Evolutionary conservation across 2,329 filamentous ascomycete genomes (phyloP), one percentile per base, ranked within the genome.

Genomic region (Neonectria hederae): DNA sequence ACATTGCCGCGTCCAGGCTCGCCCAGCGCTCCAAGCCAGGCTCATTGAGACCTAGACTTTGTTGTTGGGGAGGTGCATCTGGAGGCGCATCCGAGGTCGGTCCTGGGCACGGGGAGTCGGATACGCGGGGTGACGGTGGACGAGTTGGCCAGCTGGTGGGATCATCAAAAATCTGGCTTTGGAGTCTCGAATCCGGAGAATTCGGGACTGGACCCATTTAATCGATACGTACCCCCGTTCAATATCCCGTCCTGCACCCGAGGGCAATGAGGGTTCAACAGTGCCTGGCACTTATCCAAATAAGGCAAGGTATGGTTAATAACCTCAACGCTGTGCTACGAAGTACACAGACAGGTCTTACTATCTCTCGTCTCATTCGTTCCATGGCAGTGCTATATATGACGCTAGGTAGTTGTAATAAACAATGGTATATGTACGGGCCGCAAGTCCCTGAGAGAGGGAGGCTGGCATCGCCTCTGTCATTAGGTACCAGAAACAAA

Each of bases 1-100:
- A 67, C 77, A 77, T 76, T 71, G 72, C 72, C 76, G 77, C 74
- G 75, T 75, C 77, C 77, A 79, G 69, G 73, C 77, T 74, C 78
- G 75, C 69, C 77, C 75, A 69, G 71, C 74, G 71, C 68, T 78
- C 69, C 74, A 78, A 64, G 75, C 78, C 76, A 75, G 73, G 72
- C 70, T 79, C 78, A 80, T 80, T 74, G 74, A 75, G 68, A 66
- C 62, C 66, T 72, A 73, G 63, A 65, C 49, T 66, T 62, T 67
- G 53, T 43, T 67, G 52, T 49, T 60, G 43, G 8, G 24, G 52
- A 59, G 51, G 71, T 58, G 63, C 71, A 73, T 73, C 65, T 71
- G 71, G 69, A 60, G 54, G 55, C 43, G 14, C 30, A 69, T 63
- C 49, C 60, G 66, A 56, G 13, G 13, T 52, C 48, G 43, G 21